A percentile compares a stretch with the other conserved stretches of the same genome.
Evolutionary conservation across 148 eudicot species (phyloP).

Genomic region (Diospyros lotus): DNA sequence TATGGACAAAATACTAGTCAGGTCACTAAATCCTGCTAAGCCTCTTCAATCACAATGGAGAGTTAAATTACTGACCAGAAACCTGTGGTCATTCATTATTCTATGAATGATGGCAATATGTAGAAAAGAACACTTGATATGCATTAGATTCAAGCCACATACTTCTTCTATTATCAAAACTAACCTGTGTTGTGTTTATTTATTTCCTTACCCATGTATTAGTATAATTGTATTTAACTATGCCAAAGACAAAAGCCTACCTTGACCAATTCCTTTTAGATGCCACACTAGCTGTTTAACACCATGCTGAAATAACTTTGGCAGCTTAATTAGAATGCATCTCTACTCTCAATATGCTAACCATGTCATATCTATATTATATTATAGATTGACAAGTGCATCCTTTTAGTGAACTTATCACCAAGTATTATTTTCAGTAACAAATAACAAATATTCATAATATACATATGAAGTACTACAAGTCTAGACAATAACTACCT

Average conservation of each 20-base stretch:
- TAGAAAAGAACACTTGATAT: background rate
- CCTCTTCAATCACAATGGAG: too few relatives aligned
- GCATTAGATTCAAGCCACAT: background rate
- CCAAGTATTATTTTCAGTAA: background rate
- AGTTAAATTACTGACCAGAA: too few relatives aligned
- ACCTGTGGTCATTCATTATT: too few relatives aligned
- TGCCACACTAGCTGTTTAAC: background rate
- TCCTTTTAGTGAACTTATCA: background rate
- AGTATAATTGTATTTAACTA: background rate
- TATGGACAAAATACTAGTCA: too few relatives aligned
- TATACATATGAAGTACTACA: too few relatives aligned
- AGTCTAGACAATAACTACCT: background rate
- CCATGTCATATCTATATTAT: background rate
- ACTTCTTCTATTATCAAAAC: background rate
- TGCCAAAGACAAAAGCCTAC: background rate
- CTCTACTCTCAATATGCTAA: background rate
- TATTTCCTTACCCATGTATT: background rate
- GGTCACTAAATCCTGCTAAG: too few relatives aligned
- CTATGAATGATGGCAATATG: background rate
- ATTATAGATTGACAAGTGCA: background rate
- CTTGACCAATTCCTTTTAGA: background rate
- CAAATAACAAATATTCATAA: too few relatives aligned
- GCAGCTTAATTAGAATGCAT: background rate
- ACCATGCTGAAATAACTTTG: background rate
- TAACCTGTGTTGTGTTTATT: background rate